Evolutionary conservation across 345 rosid genomes (phyloP).

Genomic region (Bretschneidera sinensis): DNA sequence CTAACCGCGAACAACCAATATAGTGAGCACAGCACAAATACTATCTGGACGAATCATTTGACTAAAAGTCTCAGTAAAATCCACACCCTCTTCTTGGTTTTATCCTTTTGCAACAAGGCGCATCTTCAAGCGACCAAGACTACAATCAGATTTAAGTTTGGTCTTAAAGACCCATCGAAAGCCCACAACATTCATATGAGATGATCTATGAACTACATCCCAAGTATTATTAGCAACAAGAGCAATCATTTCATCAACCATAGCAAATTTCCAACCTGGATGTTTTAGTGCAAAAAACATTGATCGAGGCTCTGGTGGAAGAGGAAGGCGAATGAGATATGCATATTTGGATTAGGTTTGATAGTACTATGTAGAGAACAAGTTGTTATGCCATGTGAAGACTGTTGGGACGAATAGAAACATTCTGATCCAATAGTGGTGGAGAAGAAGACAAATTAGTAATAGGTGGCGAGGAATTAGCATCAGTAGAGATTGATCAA

Average conservation of each 20-base stretch:
- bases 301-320: not conserved
- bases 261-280: not conserved
- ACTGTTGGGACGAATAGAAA: not conserved
- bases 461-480: too few relatives aligned
- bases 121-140: not conserved
- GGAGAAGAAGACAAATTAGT: too few relatives aligned
- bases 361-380: not conserved
- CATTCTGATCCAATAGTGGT: too few relatives aligned
- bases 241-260: not conserved
- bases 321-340: not conserved
- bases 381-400: not conserved
- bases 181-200: not conserved
- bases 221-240: not conserved
- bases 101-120: not conserved
- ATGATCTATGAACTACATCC: not conserved
- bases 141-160: not conserved
- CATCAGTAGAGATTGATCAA: too few relatives aligned
- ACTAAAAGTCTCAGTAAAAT: conserved; percentile 1
- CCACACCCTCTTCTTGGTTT: not conserved
- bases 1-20: not conserved
- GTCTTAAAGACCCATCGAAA: not conserved
- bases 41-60: not conserved
- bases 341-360: not conserved
- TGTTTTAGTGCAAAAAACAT: not conserved
- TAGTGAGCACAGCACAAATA: not conserved